Evolutionary conservation across 2,329 filamentous ascomycete species (phyloP).

Genomic region (Aspergillus nomiae): DNA sequence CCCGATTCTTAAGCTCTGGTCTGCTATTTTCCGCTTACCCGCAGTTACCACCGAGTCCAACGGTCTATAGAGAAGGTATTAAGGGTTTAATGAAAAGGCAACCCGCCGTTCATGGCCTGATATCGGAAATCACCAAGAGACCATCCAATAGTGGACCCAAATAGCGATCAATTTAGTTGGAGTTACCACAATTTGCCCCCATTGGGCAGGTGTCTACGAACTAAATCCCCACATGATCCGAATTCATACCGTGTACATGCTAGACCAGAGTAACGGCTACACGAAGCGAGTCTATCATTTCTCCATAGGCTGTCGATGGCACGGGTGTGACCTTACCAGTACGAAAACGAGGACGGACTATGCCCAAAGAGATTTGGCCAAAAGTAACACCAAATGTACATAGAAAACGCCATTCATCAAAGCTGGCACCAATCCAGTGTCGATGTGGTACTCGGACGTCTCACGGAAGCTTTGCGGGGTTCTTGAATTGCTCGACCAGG

Average conservation of each 20-base stretch:
- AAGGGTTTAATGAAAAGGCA: background rate
- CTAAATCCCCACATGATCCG: background rate
- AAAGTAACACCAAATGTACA: background rate
- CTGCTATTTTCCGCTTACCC: background rate
- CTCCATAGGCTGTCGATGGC: background rate
- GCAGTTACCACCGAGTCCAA: background rate
- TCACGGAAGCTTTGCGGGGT: conserved; percentile 1
- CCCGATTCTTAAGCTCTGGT: background rate
- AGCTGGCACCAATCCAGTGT: background rate
- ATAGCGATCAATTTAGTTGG: background rate
- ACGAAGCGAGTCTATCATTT: background rate
- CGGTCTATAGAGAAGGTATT: background rate
- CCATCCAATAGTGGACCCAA: background rate
- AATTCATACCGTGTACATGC: no score
- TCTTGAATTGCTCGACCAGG: background rate
- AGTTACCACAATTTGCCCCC: background rate
- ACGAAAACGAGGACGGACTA: no score
- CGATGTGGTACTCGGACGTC: background rate
- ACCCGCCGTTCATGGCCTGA: background rate
- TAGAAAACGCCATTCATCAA: background rate
- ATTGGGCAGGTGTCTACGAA: background rate
- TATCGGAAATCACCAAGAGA: background rate
- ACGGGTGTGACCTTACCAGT: background rate
- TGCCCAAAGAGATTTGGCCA: background rate
- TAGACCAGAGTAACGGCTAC: background rate